These are phyloP conservation scores for Leptodermis oblonga DNA, from an alignment of 257 asterid genomes.

Conservation along the genomic window DNA sequence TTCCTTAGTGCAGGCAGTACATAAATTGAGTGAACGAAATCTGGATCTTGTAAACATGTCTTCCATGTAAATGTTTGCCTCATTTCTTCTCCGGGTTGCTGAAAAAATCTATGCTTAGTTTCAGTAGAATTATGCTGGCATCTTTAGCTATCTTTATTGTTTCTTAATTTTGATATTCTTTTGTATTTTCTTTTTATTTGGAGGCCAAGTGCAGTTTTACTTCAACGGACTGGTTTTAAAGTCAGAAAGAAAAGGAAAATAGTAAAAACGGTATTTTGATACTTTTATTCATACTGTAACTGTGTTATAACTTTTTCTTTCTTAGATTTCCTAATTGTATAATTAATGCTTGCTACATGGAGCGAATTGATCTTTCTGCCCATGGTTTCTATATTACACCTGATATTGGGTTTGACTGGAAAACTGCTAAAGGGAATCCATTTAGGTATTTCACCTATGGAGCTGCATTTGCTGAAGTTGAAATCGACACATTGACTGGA, in stretches of 20 bases:
- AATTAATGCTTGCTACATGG: slow-evolving; percentile 62
- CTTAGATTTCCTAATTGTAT: not conserved
- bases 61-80: too few relatives aligned
- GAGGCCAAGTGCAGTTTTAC: not conserved
- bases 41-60: too few relatives aligned
- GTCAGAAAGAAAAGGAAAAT: too few relatives aligned
- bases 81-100: too few relatives aligned
- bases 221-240: not conserved
- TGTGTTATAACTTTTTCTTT: not conserved
- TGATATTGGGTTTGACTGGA: slow-evolving; percentile 78
- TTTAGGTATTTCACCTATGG: slow-evolving; percentile 86
- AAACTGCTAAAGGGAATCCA: slow-evolving; percentile 64
- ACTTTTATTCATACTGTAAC: not conserved
- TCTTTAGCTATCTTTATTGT: too few relatives aligned
- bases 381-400: slow-evolving; percentile 87
- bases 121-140: too few relatives aligned
- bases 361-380: slow-evolving; percentile 92
- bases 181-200: not conserved
- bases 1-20: too few relatives aligned
- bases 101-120: too few relatives aligned
- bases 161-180: too few relatives aligned
- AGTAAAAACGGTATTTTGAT: not conserved
- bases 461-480: slow-evolving; percentile 93
- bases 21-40: too few relatives aligned
- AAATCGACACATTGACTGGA: slow-evolving; percentile 87